Conservation (phyloP, 768 basidiomycete species). For the Termitomyces sp. region DNA sequence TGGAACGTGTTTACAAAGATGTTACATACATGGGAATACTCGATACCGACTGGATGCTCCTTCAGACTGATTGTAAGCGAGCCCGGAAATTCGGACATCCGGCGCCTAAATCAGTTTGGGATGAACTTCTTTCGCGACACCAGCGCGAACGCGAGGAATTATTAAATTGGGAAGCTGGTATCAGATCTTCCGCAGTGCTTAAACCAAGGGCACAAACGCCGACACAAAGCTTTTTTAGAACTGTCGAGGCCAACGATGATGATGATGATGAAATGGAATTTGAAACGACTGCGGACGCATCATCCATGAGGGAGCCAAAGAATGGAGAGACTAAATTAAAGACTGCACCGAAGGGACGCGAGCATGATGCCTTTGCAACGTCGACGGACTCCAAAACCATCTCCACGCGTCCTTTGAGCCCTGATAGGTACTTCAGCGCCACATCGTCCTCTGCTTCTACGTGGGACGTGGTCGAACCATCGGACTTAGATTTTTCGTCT, state of each 20-base stretch:
- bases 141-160: slow-evolving; percentile 52
- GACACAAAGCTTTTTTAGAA: slow-evolving; percentile 1
- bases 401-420: slow-evolving; percentile 1
- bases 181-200: neutral
- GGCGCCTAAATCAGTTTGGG: slow-evolving; percentile 46
- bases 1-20: slow-evolving; percentile 47
- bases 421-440: neutral
- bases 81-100: slow-evolving; percentile 14
- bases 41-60: slow-evolving; percentile 54
- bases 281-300: neutral
- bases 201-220: slow-evolving; percentile 4
- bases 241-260: neutral
- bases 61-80: neutral
- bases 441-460: neutral
- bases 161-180: slow-evolving; percentile 40
- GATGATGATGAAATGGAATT: neutral
- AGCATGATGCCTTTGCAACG: neutral
- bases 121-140: slow-evolving; percentile 55
- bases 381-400: slow-evolving; percentile 1
- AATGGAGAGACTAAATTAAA: neutral
- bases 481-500: neutral
- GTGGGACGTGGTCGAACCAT: slow-evolving; percentile 7
- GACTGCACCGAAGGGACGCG: neutral
- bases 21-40: slow-evolving; percentile 55
- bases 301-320: neutral